Conservation (phyloP, 805 yeast species). For the Maudiozyma bulderi region DNA sequence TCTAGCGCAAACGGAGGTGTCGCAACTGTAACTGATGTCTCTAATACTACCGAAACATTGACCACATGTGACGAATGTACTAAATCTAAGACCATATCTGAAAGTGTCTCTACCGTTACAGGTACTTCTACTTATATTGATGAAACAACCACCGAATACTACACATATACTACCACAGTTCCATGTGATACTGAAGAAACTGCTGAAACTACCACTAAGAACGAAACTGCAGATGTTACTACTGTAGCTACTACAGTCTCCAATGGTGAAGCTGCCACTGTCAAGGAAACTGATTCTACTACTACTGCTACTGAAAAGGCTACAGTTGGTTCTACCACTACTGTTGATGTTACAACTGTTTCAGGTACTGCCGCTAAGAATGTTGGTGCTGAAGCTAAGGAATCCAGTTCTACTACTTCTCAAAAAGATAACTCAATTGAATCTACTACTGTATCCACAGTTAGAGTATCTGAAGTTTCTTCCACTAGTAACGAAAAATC, state of each 20-base stretch:
- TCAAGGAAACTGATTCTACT: background rate
- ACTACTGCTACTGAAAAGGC: background rate
- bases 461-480: background rate
- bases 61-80: background rate
- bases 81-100: background rate
- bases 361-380: background rate
- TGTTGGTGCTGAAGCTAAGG: background rate
- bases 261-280: background rate
- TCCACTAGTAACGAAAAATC: background rate
- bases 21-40: background rate
- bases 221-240: background rate
- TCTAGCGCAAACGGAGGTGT: background rate
- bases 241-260: background rate
- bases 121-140: background rate
- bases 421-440: background rate
- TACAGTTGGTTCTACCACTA: background rate
- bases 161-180: background rate
- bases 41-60: background rate
- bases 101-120: background rate
- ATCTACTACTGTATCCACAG: background rate
- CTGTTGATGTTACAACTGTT: background rate
- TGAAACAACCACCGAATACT: background rate
- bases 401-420: background rate
- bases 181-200: background rate
- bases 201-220: background rate